Percentiles rank a stretch among this genome's conserved stretches.
phyloP scores from a whole-genome alignment of 352 stramenopile genomes.

The Phytopythium litorale region DNA sequence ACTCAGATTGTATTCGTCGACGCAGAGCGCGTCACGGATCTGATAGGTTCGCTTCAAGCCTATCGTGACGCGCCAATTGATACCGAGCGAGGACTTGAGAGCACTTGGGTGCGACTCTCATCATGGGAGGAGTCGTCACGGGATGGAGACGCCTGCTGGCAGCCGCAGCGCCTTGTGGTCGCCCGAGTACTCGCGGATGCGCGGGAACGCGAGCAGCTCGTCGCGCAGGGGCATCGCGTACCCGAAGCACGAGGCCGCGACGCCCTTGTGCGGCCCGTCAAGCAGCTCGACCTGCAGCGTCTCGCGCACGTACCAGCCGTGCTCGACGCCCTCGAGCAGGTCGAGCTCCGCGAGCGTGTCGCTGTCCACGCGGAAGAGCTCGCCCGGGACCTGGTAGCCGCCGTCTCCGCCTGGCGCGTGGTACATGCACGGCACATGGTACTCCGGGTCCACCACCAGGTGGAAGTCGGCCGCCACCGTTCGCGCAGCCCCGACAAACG shows the following conservation, averaged over 20 bases:
- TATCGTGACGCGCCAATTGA: too few species aligned
- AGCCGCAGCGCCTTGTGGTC: slow-evolving; percentile 18
- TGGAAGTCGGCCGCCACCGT: slow-evolving; percentile 41
- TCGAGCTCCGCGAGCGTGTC: slow-evolving; percentile 54
- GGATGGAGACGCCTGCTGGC: slow-evolving; percentile 17
- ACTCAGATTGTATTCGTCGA: neutral
- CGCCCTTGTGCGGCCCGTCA: slow-evolving; percentile 15
- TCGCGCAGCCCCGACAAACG: slow-evolving; percentile 34
- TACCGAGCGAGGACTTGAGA: too few species aligned
- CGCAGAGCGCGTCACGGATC: neutral
- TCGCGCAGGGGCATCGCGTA: slow-evolving; percentile 44
- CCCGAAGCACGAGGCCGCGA: slow-evolving; percentile 20
- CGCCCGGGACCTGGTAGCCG: slow-evolving; percentile 46
- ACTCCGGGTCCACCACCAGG: slow-evolving; percentile 58
- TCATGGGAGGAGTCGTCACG: too few species aligned
- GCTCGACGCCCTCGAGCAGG: slow-evolving; percentile 48
- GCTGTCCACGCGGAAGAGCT: slow-evolving; percentile 60
- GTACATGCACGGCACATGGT: slow-evolving; percentile 66
- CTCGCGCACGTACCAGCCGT: slow-evolving; percentile 45
- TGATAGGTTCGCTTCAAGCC: neutral
- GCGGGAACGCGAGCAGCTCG: slow-evolving; percentile 27
- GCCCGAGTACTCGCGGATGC: slow-evolving; percentile 33
- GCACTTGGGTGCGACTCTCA: too few species aligned
- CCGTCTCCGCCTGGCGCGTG: slow-evolving; percentile 20
- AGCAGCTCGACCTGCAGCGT: slow-evolving; percentile 37